Base-by-base conservation (phyloP, 768 basidiomycete species). In the Hortiboletus campestris region DNA sequence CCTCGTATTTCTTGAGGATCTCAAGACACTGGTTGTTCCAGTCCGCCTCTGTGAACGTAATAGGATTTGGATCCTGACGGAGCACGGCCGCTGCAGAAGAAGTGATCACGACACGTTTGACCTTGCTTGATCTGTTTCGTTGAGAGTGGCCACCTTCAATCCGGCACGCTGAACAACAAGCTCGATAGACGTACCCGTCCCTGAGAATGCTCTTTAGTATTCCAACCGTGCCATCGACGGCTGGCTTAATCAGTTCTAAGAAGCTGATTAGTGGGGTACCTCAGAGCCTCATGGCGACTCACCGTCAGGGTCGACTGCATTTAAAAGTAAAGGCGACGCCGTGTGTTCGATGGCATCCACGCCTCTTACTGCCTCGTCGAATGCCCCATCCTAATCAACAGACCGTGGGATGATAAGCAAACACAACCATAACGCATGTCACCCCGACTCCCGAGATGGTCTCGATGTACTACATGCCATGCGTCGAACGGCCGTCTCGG, bases 291-390 rank as follows among this genome's bases (percentile, higher is more conserved):
- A 20, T 0, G 6, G 13, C 1, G 19, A 44, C 49, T 39, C 38
- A 67, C 76, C 75, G 32, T 75, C 63, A 4, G 80, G 79, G 38
- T 83, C 76, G n/a, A 75, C 71, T 1, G 73, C 76, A 1, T 77
- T 71, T 22, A 74, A 57, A 51, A 78, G 72, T 62, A 84, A 78
- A 1, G 88, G 88, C 1, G 87, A 88, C 0, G 87, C 87, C 4
- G 78, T 83, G 63, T 90, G 89, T 36, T 75, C 78, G 48, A 94
- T 81, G 0, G 80, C 91, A 55, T 89, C 84, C 9, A 92, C 83
- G 1, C 80, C 89, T 67, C 84, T 81, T 55, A 92, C 86, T 0
- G 84, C 89, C 48, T 89, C 84, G 66, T 93, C 89, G 58, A 91
- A 94, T 1, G 85, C 88, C 8, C 81, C 82, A 3, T 78, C 79